phyloP scores from a whole-genome alignment of 768 basidiomycete genomes.

The Termitomyces sp. region DNA sequence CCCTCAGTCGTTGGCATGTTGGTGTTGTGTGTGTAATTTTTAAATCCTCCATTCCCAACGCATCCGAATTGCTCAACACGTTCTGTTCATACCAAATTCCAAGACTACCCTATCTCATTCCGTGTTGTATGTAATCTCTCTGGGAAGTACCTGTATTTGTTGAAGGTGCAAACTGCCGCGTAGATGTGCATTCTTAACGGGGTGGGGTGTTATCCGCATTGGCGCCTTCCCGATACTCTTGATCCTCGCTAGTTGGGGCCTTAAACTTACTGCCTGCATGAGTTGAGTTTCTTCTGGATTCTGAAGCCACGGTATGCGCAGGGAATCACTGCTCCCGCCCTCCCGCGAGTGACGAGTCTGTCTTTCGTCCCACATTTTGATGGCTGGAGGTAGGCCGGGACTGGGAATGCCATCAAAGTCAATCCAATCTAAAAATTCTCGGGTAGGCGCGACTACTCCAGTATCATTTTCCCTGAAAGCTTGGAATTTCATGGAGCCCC shows the following conservation, averaged over 20 bases:
- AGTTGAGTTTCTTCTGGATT: slow-evolving; percentile 12
- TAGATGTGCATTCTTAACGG: slow-evolving; percentile 17
- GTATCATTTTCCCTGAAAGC: neutral
- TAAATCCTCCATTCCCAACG: slow-evolving; percentile 12
- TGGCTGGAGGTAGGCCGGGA: neutral
- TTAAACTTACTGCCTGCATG: slow-evolving; percentile 9
- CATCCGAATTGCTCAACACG: slow-evolving; percentile 27
- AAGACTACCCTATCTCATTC: slow-evolving; percentile 20
- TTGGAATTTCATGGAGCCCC: neutral
- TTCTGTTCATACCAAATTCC: slow-evolving; percentile 13
- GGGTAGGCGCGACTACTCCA: neutral
- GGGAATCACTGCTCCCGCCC: slow-evolving; percentile 9
- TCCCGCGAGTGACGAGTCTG: neutral
- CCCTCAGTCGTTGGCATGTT: neutral
- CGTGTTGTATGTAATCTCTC: slow-evolving; percentile 16
- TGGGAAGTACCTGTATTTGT: slow-evolving; percentile 24
- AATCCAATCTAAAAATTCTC: slow-evolving; percentile 8
- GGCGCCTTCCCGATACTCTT: slow-evolving; percentile 37
- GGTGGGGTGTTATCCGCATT: slow-evolving; percentile 26
- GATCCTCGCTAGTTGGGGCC: slow-evolving; percentile 20
- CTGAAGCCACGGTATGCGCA: slow-evolving; percentile 15
- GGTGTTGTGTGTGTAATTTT: neutral
- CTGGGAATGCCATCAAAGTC: slow-evolving; percentile 9
- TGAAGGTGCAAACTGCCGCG: slow-evolving; percentile 28
- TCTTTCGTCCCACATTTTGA: slow-evolving; percentile 5